A percentile compares a stretch with the other conserved stretches of the same genome.
Conservation (phyloP, 148 eudicot species). For the Rheum nobile region DNA sequence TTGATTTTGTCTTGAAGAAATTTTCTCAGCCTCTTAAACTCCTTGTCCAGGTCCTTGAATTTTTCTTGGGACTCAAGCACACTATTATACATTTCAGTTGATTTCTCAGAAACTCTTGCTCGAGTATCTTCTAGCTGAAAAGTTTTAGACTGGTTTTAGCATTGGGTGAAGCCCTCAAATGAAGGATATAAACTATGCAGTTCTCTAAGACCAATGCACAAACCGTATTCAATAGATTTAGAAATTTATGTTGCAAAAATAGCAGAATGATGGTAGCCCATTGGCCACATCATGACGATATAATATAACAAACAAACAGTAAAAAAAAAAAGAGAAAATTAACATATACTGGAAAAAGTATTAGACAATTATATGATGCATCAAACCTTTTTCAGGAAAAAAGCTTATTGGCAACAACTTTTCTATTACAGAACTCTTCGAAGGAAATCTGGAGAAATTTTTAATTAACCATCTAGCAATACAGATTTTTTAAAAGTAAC, state of each 20-base stretch:
- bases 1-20: conserved; percentile 64
- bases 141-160: neutral
- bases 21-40: conserved; percentile 64
- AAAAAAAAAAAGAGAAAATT: neutral
- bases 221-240: neutral
- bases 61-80: conserved; percentile 75
- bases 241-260: neutral
- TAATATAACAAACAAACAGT: neutral
- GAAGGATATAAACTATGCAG: neutral
- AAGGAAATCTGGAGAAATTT: neutral
- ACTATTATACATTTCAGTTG: conserved; percentile 53
- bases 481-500: neutral
- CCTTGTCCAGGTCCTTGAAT: conserved; percentile 70
- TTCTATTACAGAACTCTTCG: neutral
- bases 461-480: neutral
- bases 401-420: neutral
- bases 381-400: neutral
- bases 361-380: neutral
- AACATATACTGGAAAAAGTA: neutral
- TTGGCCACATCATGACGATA: neutral
- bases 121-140: conserved; percentile 74
- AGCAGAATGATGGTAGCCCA: neutral
- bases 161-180: neutral
- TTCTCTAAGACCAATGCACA: neutral
- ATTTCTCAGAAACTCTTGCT: conserved; percentile 54